Conservation (phyloP, 345 rosid species). For the Ricinus communis region DNA sequence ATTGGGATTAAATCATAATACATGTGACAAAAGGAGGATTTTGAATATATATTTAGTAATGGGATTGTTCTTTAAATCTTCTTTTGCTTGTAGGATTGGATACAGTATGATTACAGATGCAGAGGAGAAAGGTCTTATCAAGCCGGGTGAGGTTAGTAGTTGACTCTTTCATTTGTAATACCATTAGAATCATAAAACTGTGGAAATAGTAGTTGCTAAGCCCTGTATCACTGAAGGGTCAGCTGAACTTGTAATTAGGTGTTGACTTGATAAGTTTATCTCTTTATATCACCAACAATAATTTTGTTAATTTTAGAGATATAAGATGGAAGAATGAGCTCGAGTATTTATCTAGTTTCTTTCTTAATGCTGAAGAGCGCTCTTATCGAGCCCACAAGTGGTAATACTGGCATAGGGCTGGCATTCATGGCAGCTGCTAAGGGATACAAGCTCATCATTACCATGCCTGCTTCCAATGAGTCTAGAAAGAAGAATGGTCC, state of each 20-base stretch:
- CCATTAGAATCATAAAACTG: not conserved
- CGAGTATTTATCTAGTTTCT: constrained; percentile 11
- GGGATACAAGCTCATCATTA: constrained; percentile 66
- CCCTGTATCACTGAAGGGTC: not conserved
- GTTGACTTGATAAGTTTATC: no score
- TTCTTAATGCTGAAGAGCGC: constrained; percentile 47
- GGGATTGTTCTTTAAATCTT: not conserved
- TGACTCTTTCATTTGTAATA: not conserved
- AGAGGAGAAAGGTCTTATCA: constrained; percentile 66
- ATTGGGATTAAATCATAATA: not conserved
- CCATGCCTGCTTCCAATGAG: constrained; percentile 87
- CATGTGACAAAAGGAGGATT: not conserved
- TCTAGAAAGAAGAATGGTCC: constrained; percentile 80
- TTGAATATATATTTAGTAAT: not conserved
- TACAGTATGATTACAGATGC: constrained; percentile 80
- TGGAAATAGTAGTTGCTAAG: not conserved
- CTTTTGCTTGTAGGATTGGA: constrained; percentile 53
- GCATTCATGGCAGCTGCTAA: constrained; percentile 79
- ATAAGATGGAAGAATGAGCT: not conserved
- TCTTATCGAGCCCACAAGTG: constrained; percentile 73
- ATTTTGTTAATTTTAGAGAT: constrained; percentile 1
- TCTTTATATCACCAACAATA: not conserved
- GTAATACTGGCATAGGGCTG: constrained; percentile 70
- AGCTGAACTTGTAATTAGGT: not conserved
- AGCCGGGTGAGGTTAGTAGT: constrained; percentile 61